Evolutionary conservation across 169 alveolate species (phyloP), one percentile per base, ranked within the genome.

Genomic region (Plasmodium sp.): DNA sequence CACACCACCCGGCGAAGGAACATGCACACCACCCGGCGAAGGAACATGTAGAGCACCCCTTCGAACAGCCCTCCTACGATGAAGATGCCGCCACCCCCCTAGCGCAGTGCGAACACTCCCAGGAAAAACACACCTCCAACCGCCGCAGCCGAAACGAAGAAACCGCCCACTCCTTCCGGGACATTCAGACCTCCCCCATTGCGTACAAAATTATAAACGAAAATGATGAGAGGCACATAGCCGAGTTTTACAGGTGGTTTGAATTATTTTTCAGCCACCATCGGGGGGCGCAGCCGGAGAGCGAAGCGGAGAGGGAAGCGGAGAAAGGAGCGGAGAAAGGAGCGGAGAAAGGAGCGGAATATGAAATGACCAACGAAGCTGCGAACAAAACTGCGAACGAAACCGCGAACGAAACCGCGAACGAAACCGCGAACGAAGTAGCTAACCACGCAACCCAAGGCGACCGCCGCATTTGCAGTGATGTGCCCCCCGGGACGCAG

Each of bases 181-280:
- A 90, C 12, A 90, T 90, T 9, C 84, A 90, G 36, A 45, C 83
- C 22, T 90, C 94, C 33, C 94, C 94, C 22, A n/a, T 90, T 58
- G 58, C 81, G n/a, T 80, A 80, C 51, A 90, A 80, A 90, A 36
- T 80, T 74, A 90, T 90, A 27, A 90, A 90, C 67, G 94, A 90
- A 58, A 58, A 71, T 31, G 79, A 39, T 41, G 83, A 79, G 34
- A 58, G 73, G 18, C 91, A 80, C 48, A 51, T 80, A 43, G 34
- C 82, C 54, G 88, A 67, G 4, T 90, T 80, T 80, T 90, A 90
- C 51, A 90, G 72, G 51, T 90, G 94, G 94, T 90, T 90, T 90
- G 94, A 90, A 16, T 90, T 80, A 16, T 90, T 90, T 80, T 90
- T 90, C 74, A 80, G 62, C 9, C 41, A 80, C 58, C 54, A 36